A percentile compares a stretch with the other conserved stretches of the same genome.
phyloP scores from a whole-genome alignment of 768 basidiomycete genomes.

The Lentinula aciculospora region DNA sequence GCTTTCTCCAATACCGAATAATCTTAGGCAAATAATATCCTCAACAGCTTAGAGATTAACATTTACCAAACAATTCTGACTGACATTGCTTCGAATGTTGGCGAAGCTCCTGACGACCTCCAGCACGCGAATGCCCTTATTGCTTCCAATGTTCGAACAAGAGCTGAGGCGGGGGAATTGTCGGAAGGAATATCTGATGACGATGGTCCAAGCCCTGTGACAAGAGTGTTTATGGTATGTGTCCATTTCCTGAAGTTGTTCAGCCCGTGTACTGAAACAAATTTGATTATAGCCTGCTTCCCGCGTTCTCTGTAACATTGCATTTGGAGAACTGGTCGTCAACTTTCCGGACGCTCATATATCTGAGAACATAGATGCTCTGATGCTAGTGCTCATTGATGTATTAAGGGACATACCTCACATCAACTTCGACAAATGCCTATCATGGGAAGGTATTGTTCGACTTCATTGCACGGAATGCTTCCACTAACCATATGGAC shows the following conservation, averaged over 20 bases:
- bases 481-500: conserved; percentile 3
- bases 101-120: conserved; percentile 40
- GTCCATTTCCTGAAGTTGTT: not conserved
- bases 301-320: conserved; percentile 73
- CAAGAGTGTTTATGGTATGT: conserved; percentile 57
- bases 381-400: conserved; percentile 58
- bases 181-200: conserved; percentile 18
- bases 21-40: not conserved
- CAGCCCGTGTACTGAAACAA: conserved; percentile 5
- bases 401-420: conserved; percentile 68
- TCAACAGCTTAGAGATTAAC: conserved; percentile 65
- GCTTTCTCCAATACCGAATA: conserved; percentile 10
- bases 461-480: not conserved
- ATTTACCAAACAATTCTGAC: conserved; percentile 71
- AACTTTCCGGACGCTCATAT: conserved; percentile 56
- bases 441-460: conserved; percentile 71
- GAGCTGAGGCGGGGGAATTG: conserved; percentile 20
- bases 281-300: conserved; percentile 50
- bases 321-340: conserved; percentile 73
- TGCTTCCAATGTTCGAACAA: conserved; percentile 52
- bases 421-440: conserved; percentile 70
- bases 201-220: not conserved
- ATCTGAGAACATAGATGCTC: conserved; percentile 39
- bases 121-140: conserved; percentile 50
- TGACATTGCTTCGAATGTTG: conserved; percentile 61